These are phyloP conservation scores for Arabidopsis suecica DNA, from an alignment of 345 rosid genomes.

Conservation along the genomic window DNA sequence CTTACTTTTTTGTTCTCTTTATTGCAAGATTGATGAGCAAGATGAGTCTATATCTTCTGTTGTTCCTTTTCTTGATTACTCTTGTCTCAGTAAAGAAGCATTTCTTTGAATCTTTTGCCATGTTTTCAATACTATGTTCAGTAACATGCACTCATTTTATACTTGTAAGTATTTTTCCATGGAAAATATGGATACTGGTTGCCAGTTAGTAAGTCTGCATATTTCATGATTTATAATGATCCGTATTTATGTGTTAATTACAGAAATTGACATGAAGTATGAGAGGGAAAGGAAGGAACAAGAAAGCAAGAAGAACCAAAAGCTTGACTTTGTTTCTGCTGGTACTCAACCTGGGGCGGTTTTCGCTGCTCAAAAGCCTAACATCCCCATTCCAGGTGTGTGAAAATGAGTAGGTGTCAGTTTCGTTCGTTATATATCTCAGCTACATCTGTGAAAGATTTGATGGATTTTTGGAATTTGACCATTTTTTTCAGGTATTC, in stretches of 20 bases:
- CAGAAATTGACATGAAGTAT: conserved; percentile 81
- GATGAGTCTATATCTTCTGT: neutral
- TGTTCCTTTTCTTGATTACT: neutral
- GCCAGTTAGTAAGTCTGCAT: neutral
- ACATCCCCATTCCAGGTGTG: conserved; percentile 70
- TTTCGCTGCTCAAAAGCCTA: conserved; percentile 59
- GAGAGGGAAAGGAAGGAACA: conserved; percentile 91
- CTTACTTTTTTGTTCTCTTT: neutral
- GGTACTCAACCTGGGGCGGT: conserved; percentile 68
- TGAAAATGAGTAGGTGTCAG: conserved; percentile 4
- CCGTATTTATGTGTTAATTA: conserved; percentile 20
- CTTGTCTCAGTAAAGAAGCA: neutral
- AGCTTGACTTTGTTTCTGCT: conserved; percentile 70
- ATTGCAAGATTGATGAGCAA: neutral
- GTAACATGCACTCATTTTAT: neutral
- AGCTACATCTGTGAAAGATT: neutral
- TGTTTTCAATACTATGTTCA: neutral
- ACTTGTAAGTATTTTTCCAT: neutral
- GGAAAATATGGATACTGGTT: neutral
- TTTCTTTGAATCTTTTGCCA: neutral
- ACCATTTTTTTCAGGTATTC: conserved; percentile 42
- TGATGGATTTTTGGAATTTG: conserved; percentile 23
- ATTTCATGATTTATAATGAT: neutral
- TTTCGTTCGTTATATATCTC: conserved; percentile 16
- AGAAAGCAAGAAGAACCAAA: conserved; percentile 80